Evolutionary conservation across 1,284 basidiomycete genomes (phyloP).

Genomic region (Cutaneotrichosporon sp.): DNA sequence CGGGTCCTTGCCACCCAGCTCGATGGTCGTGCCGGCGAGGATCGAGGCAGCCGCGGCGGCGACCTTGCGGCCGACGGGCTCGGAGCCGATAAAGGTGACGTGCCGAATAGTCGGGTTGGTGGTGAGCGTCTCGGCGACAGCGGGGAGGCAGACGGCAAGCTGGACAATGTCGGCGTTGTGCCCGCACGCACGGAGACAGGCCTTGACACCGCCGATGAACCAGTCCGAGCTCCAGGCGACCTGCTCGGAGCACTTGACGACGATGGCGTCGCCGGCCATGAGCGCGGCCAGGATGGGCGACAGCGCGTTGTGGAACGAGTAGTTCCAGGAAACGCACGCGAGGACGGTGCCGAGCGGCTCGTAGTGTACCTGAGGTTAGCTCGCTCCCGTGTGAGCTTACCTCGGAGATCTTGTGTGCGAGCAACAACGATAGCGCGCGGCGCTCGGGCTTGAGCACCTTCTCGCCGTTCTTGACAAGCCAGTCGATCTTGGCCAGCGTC

Average conservation of each 20-base stretch:
- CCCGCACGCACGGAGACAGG: constrained; percentile 73
- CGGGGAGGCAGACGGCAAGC: constrained; percentile 83
- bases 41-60: constrained; percentile 78
- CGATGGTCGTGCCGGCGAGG: constrained; percentile 84
- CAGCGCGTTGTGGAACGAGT: constrained; percentile 83
- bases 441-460: constrained; percentile 68
- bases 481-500: constrained; percentile 82
- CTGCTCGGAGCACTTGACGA: constrained; percentile 91
- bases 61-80: constrained; percentile 80
- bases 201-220: constrained; percentile 74
- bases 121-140: constrained; percentile 79
- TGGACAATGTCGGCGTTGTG: constrained; percentile 74
- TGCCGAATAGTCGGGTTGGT: constrained; percentile 73
- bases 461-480: constrained; percentile 76
- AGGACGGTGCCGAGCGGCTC: constrained; percentile 92
- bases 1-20: constrained; percentile 71
- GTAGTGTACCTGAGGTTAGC: constrained; percentile 68
- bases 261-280: constrained; percentile 85
- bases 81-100: constrained; percentile 82
- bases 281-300: constrained; percentile 88
- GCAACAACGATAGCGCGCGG: constrained; percentile 70
- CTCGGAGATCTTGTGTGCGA: constrained; percentile 74
- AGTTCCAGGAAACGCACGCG: constrained; percentile 83
- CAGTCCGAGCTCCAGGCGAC: constrained; percentile 83
- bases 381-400: constrained; percentile 21